These are phyloP conservation scores for Neospermospora avenae DNA, from an alignment of 2,329 filamentous ascomycete genomes.

Conservation along the genomic window DNA sequence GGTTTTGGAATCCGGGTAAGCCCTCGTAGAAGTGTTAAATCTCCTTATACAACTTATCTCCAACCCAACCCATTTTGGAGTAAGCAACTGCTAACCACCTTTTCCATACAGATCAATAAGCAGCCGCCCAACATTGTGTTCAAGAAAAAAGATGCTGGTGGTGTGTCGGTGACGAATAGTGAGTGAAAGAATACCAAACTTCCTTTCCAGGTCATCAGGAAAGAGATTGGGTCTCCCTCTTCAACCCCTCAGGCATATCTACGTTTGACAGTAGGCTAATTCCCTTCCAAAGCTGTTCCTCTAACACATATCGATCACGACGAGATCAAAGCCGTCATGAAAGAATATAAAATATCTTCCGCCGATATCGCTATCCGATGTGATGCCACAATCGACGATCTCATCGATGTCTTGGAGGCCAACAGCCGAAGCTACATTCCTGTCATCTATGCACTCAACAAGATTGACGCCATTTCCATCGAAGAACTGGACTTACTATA, in stretches of 20 bases:
- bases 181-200: no score
- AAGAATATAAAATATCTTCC: conserved; percentile 93
- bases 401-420: conserved; percentile 94
- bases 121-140: conserved; percentile 97
- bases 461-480: conserved; percentile 97
- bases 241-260: no score
- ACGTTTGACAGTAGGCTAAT: no score
- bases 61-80: no score
- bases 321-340: conserved; percentile 97
- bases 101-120: conserved; percentile 70
- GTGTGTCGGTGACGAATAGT: conserved; percentile 89
- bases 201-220: no score
- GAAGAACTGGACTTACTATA: conserved; percentile 96
- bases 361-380: conserved; percentile 97
- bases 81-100: no score
- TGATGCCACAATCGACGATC: conserved; percentile 93
- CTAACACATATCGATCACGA: conserved; percentile 90
- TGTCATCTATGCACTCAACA: conserved; percentile 98
- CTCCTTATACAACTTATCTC: no score
- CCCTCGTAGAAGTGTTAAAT: no score
- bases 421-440: conserved; percentile 95
- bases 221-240: no score
- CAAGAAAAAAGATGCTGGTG: conserved; percentile 99
- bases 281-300: conserved; percentile 56
- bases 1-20: conserved; percentile 80